Base-by-base conservation (phyloP, 2,329 filamentous ascomycete genomes). In the Curvularia lunata region DNA sequence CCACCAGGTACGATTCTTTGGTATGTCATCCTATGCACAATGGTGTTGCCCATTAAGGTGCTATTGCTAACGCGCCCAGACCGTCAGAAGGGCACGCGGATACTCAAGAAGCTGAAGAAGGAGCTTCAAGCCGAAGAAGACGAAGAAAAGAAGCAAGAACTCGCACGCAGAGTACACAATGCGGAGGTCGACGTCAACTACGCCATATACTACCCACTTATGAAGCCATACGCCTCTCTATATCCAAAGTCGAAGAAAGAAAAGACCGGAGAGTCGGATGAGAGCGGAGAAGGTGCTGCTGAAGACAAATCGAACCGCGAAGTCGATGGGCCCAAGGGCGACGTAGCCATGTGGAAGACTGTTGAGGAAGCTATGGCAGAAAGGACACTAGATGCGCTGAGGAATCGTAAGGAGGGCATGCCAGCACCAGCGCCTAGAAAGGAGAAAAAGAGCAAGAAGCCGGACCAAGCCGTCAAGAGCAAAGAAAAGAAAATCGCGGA, bases 1-100 rank as follows among this genome's bases (percentile, higher is more conserved):
- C 68, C 91, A 94, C 74, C 93, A 91, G 85, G 86, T 94, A 49
- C 83, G 91, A 27, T 95, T 95, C 74, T 94, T 94, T 76, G 91
- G 91, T 90, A 81, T 50, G 83, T 68, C 1, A 27, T 28, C 12
- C n/a, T 37, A 38, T 13, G 40, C 18, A 23, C 30, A 21, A 1
- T 1, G 8, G 18, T 42, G 27, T 47, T 23, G 38, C 67, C 9
- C 42, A 5, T 8, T 16, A 19, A 10, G 25, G 25, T 10, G 16
- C 9, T 18, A 37, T 28, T 46, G 30, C 58, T 61, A 60, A 60
- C 42, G 46, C 40, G 48, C 49, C 5, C 42, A 90, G 88, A 92
- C 66, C 84, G 89, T 47, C 88, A 91, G 77, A 92, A 91, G 76
- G 89, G 89, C 27, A 83, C 83, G 49, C 83, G 89, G 56, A 81